Evolutionary conservation across 2,329 filamentous ascomycete species (phyloP), one percentile per base, ranked within the genome.

Genomic region (Ceratocystis lukuohia): DNA sequence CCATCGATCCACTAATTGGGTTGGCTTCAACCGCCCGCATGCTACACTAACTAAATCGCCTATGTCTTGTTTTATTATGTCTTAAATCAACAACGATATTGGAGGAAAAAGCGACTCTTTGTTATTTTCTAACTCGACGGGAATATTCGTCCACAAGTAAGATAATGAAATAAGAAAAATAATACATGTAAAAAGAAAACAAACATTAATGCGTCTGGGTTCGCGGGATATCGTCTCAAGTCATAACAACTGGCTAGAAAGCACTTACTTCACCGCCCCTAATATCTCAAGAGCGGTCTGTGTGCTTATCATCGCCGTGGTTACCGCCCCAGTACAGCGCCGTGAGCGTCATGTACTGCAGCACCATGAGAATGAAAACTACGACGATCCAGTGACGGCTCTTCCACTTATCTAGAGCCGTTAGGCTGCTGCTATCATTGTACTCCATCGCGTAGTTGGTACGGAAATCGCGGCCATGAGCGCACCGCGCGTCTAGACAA

Each of bases 271-370:
- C 12, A 41, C 25, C 10, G 3, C 48, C 48, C 15, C 28, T 20
- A 10, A 53, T n/a, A 53, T 53, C 28, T 59, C 30, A 59, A 28
- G 56, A 59, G 25, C 56, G 56, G 22, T 59, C 56, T n/a, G 56
- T 59, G 28, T 59, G 56, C 28, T 59, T 59, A 5, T 59, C 56
- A 8, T 37, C 56, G 3, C 56, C 20, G 28, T 30, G 25, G 8
- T 20, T 59, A n/a, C 56, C 56, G 17, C 56, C 28, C 56, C 56
- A 59, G 61, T 63, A 63, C 25, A 63, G 20, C 3, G 61, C 61
- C 17, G 61, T 48, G n/a, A 63, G 61, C 25, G 44, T 63, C 44
- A 63, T 30, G 22, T 63, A 63, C 61, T 63, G 61, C 44, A 63
- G 44, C 25, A 30, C 20, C 61, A 63, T 63, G 44, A 63, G 61